Base-by-base conservation (phyloP, 192 early-diverging fungal species). In the Gryganskiella cystojenkinii region DNA sequence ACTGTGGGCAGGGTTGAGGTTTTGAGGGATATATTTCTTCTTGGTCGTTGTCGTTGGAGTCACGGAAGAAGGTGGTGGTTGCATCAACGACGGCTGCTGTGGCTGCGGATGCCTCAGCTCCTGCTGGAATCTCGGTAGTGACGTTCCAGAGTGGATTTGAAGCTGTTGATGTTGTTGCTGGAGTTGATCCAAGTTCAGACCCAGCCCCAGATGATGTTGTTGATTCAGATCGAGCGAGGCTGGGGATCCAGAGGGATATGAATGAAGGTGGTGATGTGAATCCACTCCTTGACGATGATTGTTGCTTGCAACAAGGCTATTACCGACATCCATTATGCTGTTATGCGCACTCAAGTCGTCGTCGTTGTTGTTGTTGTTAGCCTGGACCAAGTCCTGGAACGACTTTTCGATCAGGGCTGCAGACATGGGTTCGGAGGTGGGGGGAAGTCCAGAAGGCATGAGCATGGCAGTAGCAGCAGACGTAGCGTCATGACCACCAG, bases 1-100 rank as follows among this genome's bases (percentile, higher is more conserved):
- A 31, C 64, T 62, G 24, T 68, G 74, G 1, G 61, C 54, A 34
- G 74, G 74, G 17, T 61, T 64, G 24, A 69, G 31, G 22, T 30
- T 69, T 19, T 59, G 66, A 17, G 74, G 43, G 7, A 44, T 3
- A 4, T 17, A 4, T 46, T 64, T 69, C 50, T 78, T 78, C 61
- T 69, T 78, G 35, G 11, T 59, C 9, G 53, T 34, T 20, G 17
- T 44, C n/a, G 52, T 24, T 43, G 50, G 33, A 3, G 50, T 22
- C 37, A 64, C 9, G 2, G 67, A 25, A 2, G 56, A 5, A 30
- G 20, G 46, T 35, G 35, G 33, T 35, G 24, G 30, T 3, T 57
- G 42, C 37, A 34, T 59, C 22, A 34, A 11, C 22, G n/a, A 30
- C 20, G 45, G 6, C 47, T 35, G 58, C 20, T 30, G 46, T 20